Percentiles rank a stretch among this genome's conserved stretches.
These are phyloP conservation scores for Ascochyta lentis DNA, from an alignment of 2,329 filamentous ascomycete genomes.

Conservation along the genomic window DNA sequence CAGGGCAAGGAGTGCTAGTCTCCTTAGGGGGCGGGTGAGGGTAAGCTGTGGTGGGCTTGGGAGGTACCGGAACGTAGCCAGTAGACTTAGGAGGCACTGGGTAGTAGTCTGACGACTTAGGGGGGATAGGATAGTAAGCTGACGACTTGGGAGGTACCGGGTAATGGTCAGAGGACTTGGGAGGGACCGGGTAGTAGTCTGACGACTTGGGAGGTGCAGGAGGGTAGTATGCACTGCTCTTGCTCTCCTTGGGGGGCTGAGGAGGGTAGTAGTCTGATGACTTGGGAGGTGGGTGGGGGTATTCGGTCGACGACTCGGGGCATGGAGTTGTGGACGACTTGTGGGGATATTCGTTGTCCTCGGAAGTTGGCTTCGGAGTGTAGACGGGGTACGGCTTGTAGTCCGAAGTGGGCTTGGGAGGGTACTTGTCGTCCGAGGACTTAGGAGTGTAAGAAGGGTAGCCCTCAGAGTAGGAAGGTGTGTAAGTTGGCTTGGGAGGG, in stretches of 20 bases:
- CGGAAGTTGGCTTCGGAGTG: not conserved
- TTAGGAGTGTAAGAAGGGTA: not conserved
- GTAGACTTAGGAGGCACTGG: not conserved
- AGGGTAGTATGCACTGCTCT: conserved; percentile 1
- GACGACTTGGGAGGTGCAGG: not conserved
- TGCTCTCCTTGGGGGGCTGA: not conserved
- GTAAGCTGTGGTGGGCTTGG: conserved; percentile 5
- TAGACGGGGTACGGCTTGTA: conserved; percentile 1
- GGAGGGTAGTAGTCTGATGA: conserved; percentile 1
- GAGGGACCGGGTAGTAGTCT: not conserved
- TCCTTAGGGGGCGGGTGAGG: not conserved
- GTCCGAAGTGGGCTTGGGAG: conserved; percentile 2
- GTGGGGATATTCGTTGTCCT: not conserved
- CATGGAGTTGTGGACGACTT: not conserved
- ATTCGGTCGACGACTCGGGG: not conserved
- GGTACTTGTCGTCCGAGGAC: too few relatives aligned
- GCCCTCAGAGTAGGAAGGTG: conserved; percentile 1
- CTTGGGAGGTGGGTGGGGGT: not conserved
- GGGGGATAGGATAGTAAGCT: not conserved
- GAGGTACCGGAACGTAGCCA: not conserved
- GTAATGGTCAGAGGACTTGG: conserved; percentile 1
- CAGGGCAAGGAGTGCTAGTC: conserved; percentile 11
- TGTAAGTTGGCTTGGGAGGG: too few relatives aligned
- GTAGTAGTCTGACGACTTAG: not conserved
- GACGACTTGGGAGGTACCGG: not conserved